Evolutionary conservation across 805 yeast species (phyloP).

Genomic region (Cyberlindnera suaveolens): DNA sequence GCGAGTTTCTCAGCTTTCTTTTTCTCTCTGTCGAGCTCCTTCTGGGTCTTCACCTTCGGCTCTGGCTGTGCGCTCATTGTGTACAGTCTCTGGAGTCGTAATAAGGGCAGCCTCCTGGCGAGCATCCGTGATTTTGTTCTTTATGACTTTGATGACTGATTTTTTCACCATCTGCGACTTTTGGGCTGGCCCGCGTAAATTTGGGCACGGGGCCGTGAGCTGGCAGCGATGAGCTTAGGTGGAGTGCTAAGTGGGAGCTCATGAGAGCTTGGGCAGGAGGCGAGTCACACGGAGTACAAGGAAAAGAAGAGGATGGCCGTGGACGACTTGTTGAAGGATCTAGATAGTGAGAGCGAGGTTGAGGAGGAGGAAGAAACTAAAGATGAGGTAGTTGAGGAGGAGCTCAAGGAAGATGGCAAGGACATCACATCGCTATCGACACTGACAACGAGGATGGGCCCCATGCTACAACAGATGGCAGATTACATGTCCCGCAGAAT

Average conservation of each 20-base stretch:
- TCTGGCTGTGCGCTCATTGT: slow-evolving; percentile 12
- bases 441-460: slow-evolving; percentile 9
- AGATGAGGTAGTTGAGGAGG: neutral
- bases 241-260: no score
- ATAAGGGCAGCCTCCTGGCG: slow-evolving; percentile 3
- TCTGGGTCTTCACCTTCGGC: slow-evolving; percentile 57
- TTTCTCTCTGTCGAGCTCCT: slow-evolving; percentile 80
- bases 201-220: neutral
- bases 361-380: slow-evolving; percentile 9
- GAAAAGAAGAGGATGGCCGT: neutral
- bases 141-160: neutral
- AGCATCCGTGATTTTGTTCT: neutral
- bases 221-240: no score
- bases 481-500: slow-evolving; percentile 12
- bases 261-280: no score
- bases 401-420: slow-evolving; percentile 1
- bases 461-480: slow-evolving; percentile 14
- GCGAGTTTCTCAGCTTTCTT: slow-evolving; percentile 85
- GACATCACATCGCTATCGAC: slow-evolving; percentile 13
- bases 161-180: slow-evolving; percentile 2
- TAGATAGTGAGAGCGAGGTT: slow-evolving; percentile 26
- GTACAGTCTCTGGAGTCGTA: slow-evolving; percentile 2
- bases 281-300: neutral
- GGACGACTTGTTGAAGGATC: slow-evolving; percentile 26
- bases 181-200: neutral